Evolutionary conservation across 495 filamentous ascomycete genomes (phyloP).

Genomic region (Thermochaetoides thermophila): DNA sequence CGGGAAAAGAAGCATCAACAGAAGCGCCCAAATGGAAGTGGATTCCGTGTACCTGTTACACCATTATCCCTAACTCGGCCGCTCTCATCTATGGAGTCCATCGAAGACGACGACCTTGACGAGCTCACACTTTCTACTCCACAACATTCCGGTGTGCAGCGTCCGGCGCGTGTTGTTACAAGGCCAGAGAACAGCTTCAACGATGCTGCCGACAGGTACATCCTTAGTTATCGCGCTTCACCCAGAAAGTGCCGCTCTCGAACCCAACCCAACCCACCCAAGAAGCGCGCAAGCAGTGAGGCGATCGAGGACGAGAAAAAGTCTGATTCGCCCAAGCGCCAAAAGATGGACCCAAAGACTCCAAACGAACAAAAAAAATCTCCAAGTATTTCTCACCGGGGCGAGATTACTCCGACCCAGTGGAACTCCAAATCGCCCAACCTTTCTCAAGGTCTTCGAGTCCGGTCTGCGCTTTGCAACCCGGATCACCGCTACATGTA

Average conservation of each 20-base stretch:
- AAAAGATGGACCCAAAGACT: no score
- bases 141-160: no score
- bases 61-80: no score
- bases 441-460: not conserved
- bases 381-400: constrained; percentile 9
- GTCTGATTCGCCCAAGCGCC: no score
- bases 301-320: constrained; percentile 3
- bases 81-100: no score
- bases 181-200: no score
- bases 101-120: no score
- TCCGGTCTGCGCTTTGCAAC: constrained; percentile 7
- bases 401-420: constrained; percentile 2
- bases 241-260: not conserved
- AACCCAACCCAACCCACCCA: not conserved
- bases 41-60: no score
- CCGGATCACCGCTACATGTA: constrained; percentile 4
- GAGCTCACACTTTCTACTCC: constrained; percentile 5
- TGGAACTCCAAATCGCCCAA: not conserved
- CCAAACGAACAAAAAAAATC: no score
- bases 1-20: no score
- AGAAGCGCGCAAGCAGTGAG: constrained; percentile 4
- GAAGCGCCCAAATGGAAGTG: no score
- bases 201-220: constrained; percentile 9
- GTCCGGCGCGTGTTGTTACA: no score
- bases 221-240: constrained; percentile 1